Evolutionary conservation across 2,329 filamentous ascomycete genomes (phyloP), one percentile per base, ranked within the genome.

Genomic region (Lachnellula subtilissima): DNA sequence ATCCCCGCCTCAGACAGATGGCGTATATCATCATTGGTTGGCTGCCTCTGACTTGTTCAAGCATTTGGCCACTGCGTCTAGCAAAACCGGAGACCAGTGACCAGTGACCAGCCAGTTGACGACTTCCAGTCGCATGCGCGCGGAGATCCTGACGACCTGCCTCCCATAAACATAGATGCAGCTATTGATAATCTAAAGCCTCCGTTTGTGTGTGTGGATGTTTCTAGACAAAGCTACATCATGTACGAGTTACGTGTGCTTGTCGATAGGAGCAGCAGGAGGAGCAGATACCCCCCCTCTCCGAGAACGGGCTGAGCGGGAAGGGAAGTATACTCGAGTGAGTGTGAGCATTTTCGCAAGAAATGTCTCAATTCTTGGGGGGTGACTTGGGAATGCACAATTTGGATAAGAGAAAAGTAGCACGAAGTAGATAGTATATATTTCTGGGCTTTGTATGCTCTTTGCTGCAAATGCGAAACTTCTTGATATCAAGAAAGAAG

Each of bases 1-100:
- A 61, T 61, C 59, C 61, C 25, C 58, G 61, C 37, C 43, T 49
- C 58, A 59, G 63, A 65, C 57, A 60, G 28, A 61, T 58, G 66
- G 61, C 60, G 66, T 61, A 66, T 63, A 54, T 50, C 45, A 58
- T 64, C 57, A 69, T 67, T 68, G 67, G 65, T 55, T 61, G 58
- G 65, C 56, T 61, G 58, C 54, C 43, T 55, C 52, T 54, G 53
- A 57, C 59, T 58, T 61, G 58, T 59, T 66, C 64, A 64, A 65
- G 66, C 63, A 66, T 63, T 66, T 64, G 64, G 61, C 66, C 62
- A 61, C 61, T 65, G 62, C 58, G 40, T 61, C 57, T 59, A 51
- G 56, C 60, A 58, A 59, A 52, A 60, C 58, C 54, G 43, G 23
- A 48, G 50, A 55, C 50, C 50, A 35, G 46, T 56, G 58, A 49